Evolutionary conservation across 768 basidiomycete species (phyloP).

Genomic region (Hirschioporus abietinus): DNA sequence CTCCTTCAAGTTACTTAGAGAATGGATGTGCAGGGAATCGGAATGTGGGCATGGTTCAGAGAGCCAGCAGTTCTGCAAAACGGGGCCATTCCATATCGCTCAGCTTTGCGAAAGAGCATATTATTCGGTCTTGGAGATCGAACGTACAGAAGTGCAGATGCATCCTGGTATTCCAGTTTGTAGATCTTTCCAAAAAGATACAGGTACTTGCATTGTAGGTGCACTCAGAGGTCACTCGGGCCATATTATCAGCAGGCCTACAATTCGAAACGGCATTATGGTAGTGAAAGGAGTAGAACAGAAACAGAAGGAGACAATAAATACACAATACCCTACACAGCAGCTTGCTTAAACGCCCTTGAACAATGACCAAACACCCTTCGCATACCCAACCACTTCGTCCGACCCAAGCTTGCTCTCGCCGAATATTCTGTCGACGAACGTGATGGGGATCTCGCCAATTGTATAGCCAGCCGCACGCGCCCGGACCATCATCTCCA

Average conservation of each 20-base stretch:
- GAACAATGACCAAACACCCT: slow-evolving; percentile 82
- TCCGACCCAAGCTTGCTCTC: slow-evolving; percentile 88
- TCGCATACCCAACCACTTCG: slow-evolving; percentile 82
- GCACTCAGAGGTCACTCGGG: too few relatives aligned
- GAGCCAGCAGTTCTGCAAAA: too few relatives aligned
- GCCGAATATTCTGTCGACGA: slow-evolving; percentile 90
- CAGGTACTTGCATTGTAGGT: too few relatives aligned
- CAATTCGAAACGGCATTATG: not conserved
- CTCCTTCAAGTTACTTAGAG: too few relatives aligned
- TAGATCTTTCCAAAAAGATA: too few relatives aligned
- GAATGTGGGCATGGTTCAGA: too few relatives aligned
- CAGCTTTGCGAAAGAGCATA: too few relatives aligned
- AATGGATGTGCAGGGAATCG: too few relatives aligned
- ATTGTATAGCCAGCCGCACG: slow-evolving; percentile 77
- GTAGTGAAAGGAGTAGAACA: not conserved
- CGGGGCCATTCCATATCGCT: too few relatives aligned
- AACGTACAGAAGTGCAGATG: too few relatives aligned
- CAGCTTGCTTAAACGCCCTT: slow-evolving; percentile 45
- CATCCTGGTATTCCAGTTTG: too few relatives aligned
- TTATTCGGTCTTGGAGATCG: too few relatives aligned
- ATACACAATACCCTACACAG: not conserved
- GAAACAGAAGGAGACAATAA: not conserved
- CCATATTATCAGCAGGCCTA: not conserved
- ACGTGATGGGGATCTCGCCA: slow-evolving; percentile 91
- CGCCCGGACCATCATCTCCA: slow-evolving; percentile 97